A percentile compares a stretch with the other conserved stretches of the same genome.
These are phyloP conservation scores for Apophysomyces variabilis DNA, from an alignment of 371 early-diverging fungal species.

Conservation along the genomic window DNA sequence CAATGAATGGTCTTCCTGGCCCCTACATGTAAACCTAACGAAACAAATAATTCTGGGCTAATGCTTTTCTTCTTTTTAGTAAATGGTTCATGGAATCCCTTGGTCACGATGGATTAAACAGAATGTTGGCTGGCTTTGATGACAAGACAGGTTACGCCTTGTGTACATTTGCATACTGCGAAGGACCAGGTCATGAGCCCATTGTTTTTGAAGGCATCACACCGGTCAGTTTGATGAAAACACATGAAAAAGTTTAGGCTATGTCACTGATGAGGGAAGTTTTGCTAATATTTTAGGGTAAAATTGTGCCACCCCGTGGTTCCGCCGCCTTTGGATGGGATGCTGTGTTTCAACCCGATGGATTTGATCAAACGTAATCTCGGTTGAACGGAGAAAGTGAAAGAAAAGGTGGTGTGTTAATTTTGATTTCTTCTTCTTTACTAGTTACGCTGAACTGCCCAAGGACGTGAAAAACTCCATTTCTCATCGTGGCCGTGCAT, in stretches of 20 bases:
- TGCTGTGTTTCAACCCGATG: conserved; percentile 90
- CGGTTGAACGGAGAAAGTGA: not conserved
- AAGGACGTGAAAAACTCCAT: conserved; percentile 85
- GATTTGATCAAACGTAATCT: conserved; percentile 70
- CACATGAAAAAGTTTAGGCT: not conserved
- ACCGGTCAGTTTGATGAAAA: conserved; percentile 44
- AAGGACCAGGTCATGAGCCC: conserved; percentile 85
- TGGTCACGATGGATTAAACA: conserved; percentile 82
- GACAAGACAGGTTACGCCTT: conserved; percentile 87
- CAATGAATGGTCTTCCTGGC: conserved; percentile 90
- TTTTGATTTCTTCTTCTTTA: not conserved
- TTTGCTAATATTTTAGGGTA: conserved; percentile 54
- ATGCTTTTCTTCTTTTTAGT: conserved; percentile 40
- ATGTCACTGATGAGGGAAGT: not conserved
- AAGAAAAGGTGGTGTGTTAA: not conserved
- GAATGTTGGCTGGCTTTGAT: conserved; percentile 85
- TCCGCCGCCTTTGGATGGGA: conserved; percentile 94
- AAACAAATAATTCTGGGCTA: not conserved
- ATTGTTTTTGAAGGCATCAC: conserved; percentile 90
- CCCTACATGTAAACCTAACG: conserved; percentile 77
- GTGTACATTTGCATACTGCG: conserved; percentile 90
- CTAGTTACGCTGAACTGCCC: conserved; percentile 91
- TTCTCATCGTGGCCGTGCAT: conserved; percentile 85
- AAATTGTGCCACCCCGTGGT: conserved; percentile 91
- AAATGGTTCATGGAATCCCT: conserved; percentile 93